Conservation (phyloP, 1,284 basidiomycete species). For the Moesziomyces parantarcticus region DNA sequence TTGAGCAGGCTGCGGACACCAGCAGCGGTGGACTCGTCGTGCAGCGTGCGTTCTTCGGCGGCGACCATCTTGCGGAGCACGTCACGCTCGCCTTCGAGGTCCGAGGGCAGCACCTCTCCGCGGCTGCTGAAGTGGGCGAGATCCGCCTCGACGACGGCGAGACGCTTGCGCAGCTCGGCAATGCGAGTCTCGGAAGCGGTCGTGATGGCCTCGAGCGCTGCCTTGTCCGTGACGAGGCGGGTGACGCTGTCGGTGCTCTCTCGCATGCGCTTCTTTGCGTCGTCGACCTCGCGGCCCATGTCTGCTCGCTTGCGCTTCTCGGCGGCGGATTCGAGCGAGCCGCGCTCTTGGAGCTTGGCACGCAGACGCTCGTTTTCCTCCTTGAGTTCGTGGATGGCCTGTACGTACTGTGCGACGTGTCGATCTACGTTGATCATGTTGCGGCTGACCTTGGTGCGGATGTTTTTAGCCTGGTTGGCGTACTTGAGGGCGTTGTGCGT, state of each 20-base stretch:
- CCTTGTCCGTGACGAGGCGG: constrained; percentile 69
- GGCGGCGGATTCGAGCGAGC: constrained; percentile 63
- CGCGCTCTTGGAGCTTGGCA: constrained; percentile 77
- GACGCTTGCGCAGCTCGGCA: constrained; percentile 74
- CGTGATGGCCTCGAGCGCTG: constrained; percentile 78
- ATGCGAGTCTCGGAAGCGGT: constrained; percentile 80
- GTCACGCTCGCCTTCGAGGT: constrained; percentile 78
- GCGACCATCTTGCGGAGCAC: constrained; percentile 77
- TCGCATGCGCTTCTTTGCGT: constrained; percentile 77
- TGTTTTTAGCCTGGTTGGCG: constrained; percentile 68
- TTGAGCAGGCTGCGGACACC: constrained; percentile 79
- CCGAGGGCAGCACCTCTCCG: constrained; percentile 59
- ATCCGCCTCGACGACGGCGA: constrained; percentile 75
- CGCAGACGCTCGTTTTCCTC: constrained; percentile 86
- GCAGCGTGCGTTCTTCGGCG: constrained; percentile 77
- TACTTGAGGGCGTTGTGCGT: constrained; percentile 68
- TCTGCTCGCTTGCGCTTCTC: constrained; percentile 75
- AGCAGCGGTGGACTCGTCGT: constrained; percentile 74
- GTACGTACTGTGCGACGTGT: constrained; percentile 72
- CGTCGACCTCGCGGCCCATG: constrained; percentile 72
- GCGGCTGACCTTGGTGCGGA: constrained; percentile 66
- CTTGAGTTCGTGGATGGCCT: constrained; percentile 89
- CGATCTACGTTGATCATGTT: constrained; percentile 67
- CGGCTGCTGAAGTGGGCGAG: constrained; percentile 17
- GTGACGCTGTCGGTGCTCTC: constrained; percentile 72